Conservation (phyloP, 768 basidiomycete genomes). For the Leccinum ochraceum region DNA sequence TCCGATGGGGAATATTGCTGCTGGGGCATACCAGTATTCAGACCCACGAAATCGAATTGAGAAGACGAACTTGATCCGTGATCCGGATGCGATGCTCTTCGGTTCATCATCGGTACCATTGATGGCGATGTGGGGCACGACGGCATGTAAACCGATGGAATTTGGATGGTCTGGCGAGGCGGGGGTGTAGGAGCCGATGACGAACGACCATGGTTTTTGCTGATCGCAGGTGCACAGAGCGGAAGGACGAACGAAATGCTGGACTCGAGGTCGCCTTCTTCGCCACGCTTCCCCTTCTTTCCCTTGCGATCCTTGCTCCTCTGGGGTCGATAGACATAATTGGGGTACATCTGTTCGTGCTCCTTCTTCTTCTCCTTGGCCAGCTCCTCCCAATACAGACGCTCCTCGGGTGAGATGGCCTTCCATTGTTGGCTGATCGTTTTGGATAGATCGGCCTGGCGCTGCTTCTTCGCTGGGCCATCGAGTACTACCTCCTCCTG, state of each 20-base stretch:
- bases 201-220: slow-evolving; percentile 47
- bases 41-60: slow-evolving; percentile 58
- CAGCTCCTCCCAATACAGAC: slow-evolving; percentile 71
- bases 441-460: slow-evolving; percentile 79
- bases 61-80: slow-evolving; percentile 44
- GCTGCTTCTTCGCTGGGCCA: slow-evolving; percentile 65
- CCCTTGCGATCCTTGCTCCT: slow-evolving; percentile 50
- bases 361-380: slow-evolving; percentile 82
- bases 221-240: slow-evolving; percentile 40
- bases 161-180: slow-evolving; percentile 66
- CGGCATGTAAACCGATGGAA: slow-evolving; percentile 64
- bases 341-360: slow-evolving; percentile 71
- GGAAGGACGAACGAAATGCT: slow-evolving; percentile 50
- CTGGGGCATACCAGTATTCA: slow-evolving; percentile 43
- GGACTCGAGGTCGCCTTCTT: slow-evolving; percentile 48
- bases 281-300: slow-evolving; percentile 44
- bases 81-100: slow-evolving; percentile 55
- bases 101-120: slow-evolving; percentile 54
- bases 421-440: slow-evolving; percentile 84
- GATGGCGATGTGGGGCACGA: slow-evolving; percentile 68
- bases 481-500: slow-evolving; percentile 44
- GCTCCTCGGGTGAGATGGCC: slow-evolving; percentile 61
- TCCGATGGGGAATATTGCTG: slow-evolving; percentile 37
- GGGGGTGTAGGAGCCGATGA: slow-evolving; percentile 64
- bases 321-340: slow-evolving; percentile 83